Percentiles rank a stretch among this genome's conserved stretches.
phyloP scores from a whole-genome alignment of 371 early-diverging fungal species.

The Lichtheimia corymbifera region DNA sequence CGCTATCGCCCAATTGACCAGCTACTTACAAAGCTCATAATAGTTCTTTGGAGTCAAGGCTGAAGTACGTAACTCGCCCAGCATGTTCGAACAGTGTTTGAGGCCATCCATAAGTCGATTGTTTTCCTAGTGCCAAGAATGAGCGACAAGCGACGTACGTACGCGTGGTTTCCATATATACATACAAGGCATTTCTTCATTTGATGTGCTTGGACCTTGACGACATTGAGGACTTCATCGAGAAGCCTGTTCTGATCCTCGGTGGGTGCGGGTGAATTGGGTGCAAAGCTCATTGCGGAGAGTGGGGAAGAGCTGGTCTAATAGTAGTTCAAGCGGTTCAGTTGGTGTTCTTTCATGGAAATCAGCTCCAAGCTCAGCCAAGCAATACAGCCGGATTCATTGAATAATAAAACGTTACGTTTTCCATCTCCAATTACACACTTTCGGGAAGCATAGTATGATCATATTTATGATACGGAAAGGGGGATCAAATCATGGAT shows the following conservation, averaged over 20 bases:
- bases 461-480: too few species aligned
- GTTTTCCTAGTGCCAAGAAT: slow-evolving; percentile 61
- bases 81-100: slow-evolving; percentile 95
- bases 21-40: slow-evolving; percentile 90
- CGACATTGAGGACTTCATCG: slow-evolving; percentile 82
- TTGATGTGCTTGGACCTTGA: slow-evolving; percentile 86
- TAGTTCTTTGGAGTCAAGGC: slow-evolving; percentile 93
- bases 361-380: too few species aligned
- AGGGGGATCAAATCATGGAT: too few species aligned
- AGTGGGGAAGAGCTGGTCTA: too few species aligned
- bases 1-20: neutral
- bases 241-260: slow-evolving; percentile 84
- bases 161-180: neutral
- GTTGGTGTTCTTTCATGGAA: too few species aligned
- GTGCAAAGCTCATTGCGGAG: slow-evolving; percentile 22
- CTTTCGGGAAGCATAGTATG: too few species aligned
- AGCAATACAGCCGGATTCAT: too few species aligned
- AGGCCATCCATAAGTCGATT: slow-evolving; percentile 93
- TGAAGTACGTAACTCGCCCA: slow-evolving; percentile 91
- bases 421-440: too few species aligned
- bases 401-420: too few species aligned
- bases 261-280: slow-evolving; percentile 39
- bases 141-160: too few species aligned
- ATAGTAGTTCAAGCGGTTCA: too few species aligned
- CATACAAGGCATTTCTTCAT: slow-evolving; percentile 89